Evolutionary conservation across 805 yeast genomes (phyloP).

Genomic region (Metschnikowia aberdeeniae): DNA sequence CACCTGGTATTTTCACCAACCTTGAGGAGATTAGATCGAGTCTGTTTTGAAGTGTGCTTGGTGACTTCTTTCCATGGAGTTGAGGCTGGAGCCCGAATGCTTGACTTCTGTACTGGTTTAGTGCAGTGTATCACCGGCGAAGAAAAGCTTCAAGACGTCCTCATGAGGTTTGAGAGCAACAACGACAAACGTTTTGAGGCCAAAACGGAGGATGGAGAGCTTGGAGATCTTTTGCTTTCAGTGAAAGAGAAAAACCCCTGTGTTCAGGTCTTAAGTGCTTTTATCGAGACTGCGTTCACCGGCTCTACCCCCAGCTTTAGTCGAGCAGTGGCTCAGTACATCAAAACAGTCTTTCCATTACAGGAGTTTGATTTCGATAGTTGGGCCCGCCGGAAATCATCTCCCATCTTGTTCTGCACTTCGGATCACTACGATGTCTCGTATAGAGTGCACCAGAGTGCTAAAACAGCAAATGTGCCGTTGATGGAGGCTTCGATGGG

Average conservation of each 20-base stretch:
- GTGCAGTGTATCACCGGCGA: background rate
- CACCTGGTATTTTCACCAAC: conserved; percentile 46
- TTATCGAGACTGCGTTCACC: background rate
- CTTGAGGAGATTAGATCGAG: conserved; percentile 41
- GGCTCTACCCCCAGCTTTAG: background rate
- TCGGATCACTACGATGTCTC: conserved; percentile 68
- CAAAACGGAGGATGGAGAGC: too few relatives aligned
- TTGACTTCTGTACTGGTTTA: background rate
- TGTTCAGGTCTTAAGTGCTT: background rate
- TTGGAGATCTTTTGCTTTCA: too few relatives aligned
- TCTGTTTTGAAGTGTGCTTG: conserved; percentile 41
- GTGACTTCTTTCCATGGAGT: conserved; percentile 22
- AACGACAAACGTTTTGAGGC: background rate
- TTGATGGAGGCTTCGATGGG: conserved; percentile 65
- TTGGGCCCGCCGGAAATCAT: conserved; percentile 6
- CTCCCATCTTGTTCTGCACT: conserved; percentile 52
- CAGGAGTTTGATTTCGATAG: background rate
- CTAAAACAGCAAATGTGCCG: conserved; percentile 24
- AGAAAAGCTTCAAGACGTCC: background rate
- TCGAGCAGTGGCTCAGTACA: background rate
- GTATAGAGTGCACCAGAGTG: conserved; percentile 44
- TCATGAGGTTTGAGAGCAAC: background rate
- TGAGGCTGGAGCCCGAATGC: background rate
- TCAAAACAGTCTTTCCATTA: background rate
- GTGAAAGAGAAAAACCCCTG: background rate